Percentiles rank a stretch among this genome's conserved stretches.
phyloP scores from a whole-genome alignment of 2,329 filamentous ascomycete genomes.

The Cordyceps sp. region DNA sequence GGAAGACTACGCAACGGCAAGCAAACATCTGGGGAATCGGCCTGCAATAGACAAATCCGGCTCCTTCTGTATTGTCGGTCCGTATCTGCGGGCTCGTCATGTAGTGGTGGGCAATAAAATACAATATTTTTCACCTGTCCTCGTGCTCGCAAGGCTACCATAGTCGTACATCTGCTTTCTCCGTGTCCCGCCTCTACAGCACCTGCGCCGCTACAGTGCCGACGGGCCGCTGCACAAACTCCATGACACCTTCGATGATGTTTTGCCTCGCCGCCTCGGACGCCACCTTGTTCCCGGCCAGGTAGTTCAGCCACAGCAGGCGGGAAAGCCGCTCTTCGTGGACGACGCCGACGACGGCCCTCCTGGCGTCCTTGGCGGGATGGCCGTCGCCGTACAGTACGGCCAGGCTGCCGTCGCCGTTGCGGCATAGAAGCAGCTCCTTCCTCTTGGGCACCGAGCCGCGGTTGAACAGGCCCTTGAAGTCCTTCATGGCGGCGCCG shows the following conservation, averaged over 20 bases:
- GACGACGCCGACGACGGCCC: conserved; percentile 51
- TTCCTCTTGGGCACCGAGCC: conserved; percentile 66
- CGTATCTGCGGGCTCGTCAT: too few relatives aligned
- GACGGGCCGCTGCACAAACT: conserved; percentile 73
- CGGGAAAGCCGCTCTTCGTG: conserved; percentile 65
- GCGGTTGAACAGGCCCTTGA: conserved; percentile 69
- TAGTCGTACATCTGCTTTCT: conserved; percentile 1
- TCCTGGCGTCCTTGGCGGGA: conserved; percentile 23
- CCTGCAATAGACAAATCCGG: too few relatives aligned
- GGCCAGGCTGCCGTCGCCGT: conserved; percentile 46
- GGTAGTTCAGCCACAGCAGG: conserved; percentile 77
- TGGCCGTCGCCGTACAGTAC: conserved; percentile 51
- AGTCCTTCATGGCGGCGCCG: conserved; percentile 54
- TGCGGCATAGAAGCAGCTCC: conserved; percentile 58
- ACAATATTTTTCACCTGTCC: too few relatives aligned
- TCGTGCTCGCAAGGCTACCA: background rate
- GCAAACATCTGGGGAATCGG: too few relatives aligned
- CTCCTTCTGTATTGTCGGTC: too few relatives aligned
- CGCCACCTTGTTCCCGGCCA: conserved; percentile 73
- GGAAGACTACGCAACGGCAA: too few relatives aligned
- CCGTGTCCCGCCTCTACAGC: conserved; percentile 13
- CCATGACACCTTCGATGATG: conserved; percentile 76
- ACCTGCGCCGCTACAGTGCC: conserved; percentile 77
- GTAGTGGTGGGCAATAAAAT: too few relatives aligned
- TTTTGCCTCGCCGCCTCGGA: conserved; percentile 67